Base-by-base conservation (phyloP, 2,329 filamentous ascomycete genomes). In the Ophiostoma perfectum region DNA sequence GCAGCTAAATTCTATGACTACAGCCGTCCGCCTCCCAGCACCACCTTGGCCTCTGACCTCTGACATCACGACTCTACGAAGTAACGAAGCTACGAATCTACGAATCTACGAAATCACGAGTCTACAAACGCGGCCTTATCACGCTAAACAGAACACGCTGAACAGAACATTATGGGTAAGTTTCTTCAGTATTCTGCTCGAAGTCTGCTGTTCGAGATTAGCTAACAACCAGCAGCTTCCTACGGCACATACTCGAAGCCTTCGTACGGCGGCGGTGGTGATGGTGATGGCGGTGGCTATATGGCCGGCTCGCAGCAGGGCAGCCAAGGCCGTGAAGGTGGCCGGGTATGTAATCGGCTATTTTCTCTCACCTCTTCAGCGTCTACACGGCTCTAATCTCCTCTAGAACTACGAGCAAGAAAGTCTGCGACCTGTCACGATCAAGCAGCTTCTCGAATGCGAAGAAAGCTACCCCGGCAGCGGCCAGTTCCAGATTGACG, bases 381-480 rank as follows among this genome's bases (percentile, higher is more conserved):
- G 16, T 6, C 36, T n/a, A 64, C 41, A 18, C 14, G 6, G 36
- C 2, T 39, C 62, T 69, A 38, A 39, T 16, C 8, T 41, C 44
- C 8, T 4, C n/a, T 70, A 87, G 83, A 80, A 82, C 70, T 90
- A 90, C 77, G 84, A 85, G 73, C 91, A 96, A 78, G 92, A 97
- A 75, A 93, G 92, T 27, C 85, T 99, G 66, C 90, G 95, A 62
- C 93, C 95, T 0, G 91, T 97, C 64, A 99, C 95, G 11, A 92
- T 98, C 80, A 97, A 97, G 79, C 95, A 99, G 80, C 86, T 97
- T 69, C 82, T 93, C 75, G 92, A 96, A 72, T 91, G 92, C 72
- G 84, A 90, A 72, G 89, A 92, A 79, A 86, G 88, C 52, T 89
- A 90, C 77, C 87, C 88, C 2, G 83, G 82, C 69, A 87, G 88